Conservation (phyloP, 78 protist genomes). For the Monosiga brevicollis region DNA sequence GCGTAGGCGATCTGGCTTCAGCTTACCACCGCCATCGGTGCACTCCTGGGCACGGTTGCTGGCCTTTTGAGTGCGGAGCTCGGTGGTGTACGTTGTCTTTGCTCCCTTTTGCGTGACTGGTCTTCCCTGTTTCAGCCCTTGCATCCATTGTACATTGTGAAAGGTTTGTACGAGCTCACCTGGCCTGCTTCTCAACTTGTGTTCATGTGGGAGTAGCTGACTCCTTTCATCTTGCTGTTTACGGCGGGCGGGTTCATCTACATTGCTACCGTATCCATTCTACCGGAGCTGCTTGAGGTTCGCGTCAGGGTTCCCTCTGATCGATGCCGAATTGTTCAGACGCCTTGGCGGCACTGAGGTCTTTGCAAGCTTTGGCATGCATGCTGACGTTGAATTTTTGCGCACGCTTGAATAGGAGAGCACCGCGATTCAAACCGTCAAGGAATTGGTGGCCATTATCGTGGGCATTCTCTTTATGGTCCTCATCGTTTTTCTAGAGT, state of each 20-base stretch:
- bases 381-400: background rate
- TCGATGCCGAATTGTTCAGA: background rate
- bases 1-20: conserved; percentile 28
- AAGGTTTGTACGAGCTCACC: background rate
- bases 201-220: background rate
- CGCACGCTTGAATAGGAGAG: background rate
- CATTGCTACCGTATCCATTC: conserved; percentile 20
- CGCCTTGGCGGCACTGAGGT: background rate
- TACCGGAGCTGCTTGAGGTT: conserved; percentile 5
- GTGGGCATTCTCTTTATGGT: conserved; percentile 8
- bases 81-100: too few relatives aligned
- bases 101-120: too few relatives aligned
- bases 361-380: background rate
- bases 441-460: background rate
- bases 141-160: background rate
- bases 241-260: conserved; percentile 59
- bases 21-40: conserved; percentile 33
- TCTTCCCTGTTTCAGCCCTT: background rate
- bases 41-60: conserved; percentile 20
- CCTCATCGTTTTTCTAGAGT: conserved; percentile 1
- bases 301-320: background rate
- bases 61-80: background rate
- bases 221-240: conserved; percentile 9
- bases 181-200: background rate
- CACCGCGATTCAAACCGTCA: background rate